Evolutionary conservation across 495 filamentous ascomycete genomes (phyloP).

Genomic region (Xylaria acuta): DNA sequence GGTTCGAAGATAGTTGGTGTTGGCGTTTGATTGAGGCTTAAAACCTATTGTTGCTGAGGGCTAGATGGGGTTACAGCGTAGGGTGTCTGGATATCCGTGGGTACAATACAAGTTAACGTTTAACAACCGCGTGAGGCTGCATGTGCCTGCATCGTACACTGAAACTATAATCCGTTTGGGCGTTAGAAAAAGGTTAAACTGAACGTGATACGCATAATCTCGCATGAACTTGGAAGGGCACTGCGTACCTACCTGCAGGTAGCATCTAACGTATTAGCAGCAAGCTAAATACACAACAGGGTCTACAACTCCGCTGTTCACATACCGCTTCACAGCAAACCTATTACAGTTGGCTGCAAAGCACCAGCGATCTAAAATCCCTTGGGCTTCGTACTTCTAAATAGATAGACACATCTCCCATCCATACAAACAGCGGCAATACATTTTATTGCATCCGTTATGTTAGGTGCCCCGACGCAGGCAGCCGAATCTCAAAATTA

Average conservation of each 20-base stretch:
- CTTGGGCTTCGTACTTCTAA: too few species aligned
- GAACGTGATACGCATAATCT: background rate
- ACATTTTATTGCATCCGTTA: background rate
- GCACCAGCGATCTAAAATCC: too few species aligned
- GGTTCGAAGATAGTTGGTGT: background rate
- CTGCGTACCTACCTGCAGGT: too few species aligned
- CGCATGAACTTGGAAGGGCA: background rate
- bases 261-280: too few species aligned
- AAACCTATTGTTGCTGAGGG: background rate
- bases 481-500: background rate
- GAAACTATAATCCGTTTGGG: background rate
- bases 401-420: too few species aligned
- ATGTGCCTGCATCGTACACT: background rate
- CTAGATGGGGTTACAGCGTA: background rate
- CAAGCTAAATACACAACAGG: too few species aligned
- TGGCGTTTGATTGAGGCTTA: background rate
- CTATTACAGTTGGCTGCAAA: too few species aligned
- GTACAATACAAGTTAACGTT: background rate
- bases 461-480: background rate
- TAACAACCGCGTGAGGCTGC: too few species aligned
- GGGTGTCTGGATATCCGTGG: background rate
- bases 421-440: background rate
- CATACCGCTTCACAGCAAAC: too few species aligned
- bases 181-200: background rate
- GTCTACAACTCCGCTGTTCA: too few species aligned